Conservation (phyloP, 257 asterid genomes). For the Apocynum venetum region DNA sequence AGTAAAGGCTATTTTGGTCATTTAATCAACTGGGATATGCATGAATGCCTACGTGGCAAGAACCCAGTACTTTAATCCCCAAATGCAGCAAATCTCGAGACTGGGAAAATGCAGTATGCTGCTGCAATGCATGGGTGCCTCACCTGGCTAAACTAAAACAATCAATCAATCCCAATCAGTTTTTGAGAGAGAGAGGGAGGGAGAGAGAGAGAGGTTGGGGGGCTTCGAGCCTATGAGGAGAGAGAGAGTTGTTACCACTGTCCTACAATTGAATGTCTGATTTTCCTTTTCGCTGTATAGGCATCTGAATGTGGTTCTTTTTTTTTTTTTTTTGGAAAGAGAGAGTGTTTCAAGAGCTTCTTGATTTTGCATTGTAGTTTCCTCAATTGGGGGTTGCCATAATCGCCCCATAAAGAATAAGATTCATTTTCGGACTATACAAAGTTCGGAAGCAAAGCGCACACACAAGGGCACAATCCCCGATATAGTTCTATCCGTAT, state of each 20-base stretch:
- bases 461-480: background rate
- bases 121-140: background rate
- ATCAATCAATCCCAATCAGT: background rate
- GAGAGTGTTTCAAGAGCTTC: background rate
- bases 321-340: background rate
- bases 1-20: background rate
- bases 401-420: background rate
- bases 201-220: background rate
- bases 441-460: background rate
- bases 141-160: background rate
- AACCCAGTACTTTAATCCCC: background rate
- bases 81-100: constrained; percentile 6
- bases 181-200: background rate
- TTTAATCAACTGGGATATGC: background rate
- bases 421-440: constrained; percentile 3
- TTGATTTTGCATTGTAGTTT: constrained; percentile 3
- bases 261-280: background rate
- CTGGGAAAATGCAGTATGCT: background rate
- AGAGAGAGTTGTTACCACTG: background rate
- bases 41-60: background rate
- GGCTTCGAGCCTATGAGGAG: no score
- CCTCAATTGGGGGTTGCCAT: constrained; percentile 2
- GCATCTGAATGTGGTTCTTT: background rate
- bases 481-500: constrained; percentile 5
- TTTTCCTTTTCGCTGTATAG: background rate